Base-by-base conservation (phyloP, 768 basidiomycete genomes). In the Coprinopsis sp. region DNA sequence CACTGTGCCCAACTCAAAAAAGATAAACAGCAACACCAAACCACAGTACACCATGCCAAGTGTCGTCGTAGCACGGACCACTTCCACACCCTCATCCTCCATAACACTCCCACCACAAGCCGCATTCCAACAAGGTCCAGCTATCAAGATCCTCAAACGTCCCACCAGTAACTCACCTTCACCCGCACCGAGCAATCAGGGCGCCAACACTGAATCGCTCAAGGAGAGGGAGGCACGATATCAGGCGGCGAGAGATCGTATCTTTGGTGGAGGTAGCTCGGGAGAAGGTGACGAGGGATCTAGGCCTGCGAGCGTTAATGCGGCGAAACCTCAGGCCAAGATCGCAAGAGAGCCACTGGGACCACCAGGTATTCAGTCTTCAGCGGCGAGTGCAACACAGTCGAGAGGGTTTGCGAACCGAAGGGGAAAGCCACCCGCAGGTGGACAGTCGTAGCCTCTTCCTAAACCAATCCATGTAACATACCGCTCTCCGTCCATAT, bases 171-270 rank as follows among this genome's bases (percentile, higher is more conserved):
- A 50, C 6, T 54, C 60, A n/a, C 54, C 64, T 2, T 44, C 66
- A 24, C 49, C 67, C 33, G 55, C 60, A 10, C 50, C 68, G 7
- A 7, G 52, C 58, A 12, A 55, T 58, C 19, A 30, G 56, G 2
- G 51, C 58, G 11, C 51, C 62, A 10, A 34, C 58, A 3, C 53
- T 6, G 69, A 70, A 34, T 64, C 76, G 3, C 65, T 85, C 3
- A 74, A 79, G 27, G 82, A 86, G 46, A 76, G 86, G 33, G 86
- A 87, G 59, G 82, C 78, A 14, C 74, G 80, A 44, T 90, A 90
- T 60, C 76, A 82, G 46, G 84, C 79, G 16, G 86, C 87, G 2
- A 68, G 87, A 22, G 78, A 82, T 45, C 73, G 87, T 18, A 89
- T 90, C 43, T 90, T 89, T 50, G 79, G 81, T 3, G 54, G 53